phyloP scores from a whole-genome alignment of 495 filamentous ascomycete species.

The Xylaria nigripes region DNA sequence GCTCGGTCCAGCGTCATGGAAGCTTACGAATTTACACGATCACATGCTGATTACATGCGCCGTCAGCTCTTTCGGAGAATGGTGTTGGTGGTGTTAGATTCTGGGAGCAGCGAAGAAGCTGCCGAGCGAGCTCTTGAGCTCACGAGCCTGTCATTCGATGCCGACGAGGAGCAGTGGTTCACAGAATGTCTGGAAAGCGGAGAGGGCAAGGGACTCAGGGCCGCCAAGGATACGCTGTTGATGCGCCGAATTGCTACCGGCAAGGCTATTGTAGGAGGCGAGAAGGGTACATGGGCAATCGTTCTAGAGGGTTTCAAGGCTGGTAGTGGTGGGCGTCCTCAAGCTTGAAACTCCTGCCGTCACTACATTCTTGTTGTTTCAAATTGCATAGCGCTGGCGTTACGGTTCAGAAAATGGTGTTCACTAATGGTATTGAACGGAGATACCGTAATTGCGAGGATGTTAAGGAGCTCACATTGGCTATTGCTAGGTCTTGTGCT shows the following conservation, averaged over 20 bases:
- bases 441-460: background rate
- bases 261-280: conserved; percentile 11
- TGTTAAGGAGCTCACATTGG: background rate
- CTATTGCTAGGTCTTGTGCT: background rate
- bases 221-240: conserved; percentile 59
- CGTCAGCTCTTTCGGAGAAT: conserved; percentile 57
- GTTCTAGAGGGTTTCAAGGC: conserved; percentile 28
- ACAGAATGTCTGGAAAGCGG: conserved; percentile 54
- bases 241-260: conserved; percentile 43
- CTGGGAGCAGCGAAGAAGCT: conserved; percentile 34
- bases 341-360: conserved; percentile 6
- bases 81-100: conserved; percentile 52
- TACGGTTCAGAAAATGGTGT: conserved; percentile 9
- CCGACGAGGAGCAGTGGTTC: conserved; percentile 66
- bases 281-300: conserved; percentile 23
- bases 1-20: conserved; percentile 60
- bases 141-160: conserved; percentile 58
- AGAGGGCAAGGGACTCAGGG: conserved; percentile 51
- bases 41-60: conserved; percentile 51
- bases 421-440: background rate
- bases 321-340: conserved; percentile 24
- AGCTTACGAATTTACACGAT: conserved; percentile 64
- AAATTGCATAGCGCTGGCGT: conserved; percentile 28
- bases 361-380: background rate
- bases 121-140: conserved; percentile 57